These are phyloP conservation scores for Dillenia suffruticosa DNA, from an alignment of 164 flowering plant species.

Conservation along the genomic window DNA sequence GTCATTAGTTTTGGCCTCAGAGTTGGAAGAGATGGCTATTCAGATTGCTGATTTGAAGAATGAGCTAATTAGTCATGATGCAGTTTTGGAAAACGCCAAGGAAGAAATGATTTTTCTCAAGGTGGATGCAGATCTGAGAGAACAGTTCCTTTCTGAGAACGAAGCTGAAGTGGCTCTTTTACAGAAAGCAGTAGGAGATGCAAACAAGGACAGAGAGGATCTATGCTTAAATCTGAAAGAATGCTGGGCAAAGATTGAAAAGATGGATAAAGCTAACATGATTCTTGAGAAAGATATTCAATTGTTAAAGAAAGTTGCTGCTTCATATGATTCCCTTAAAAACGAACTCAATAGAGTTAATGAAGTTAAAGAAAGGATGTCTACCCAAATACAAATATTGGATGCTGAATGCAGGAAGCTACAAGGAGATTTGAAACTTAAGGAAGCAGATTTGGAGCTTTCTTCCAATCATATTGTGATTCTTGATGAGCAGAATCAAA, in stretches of 20 bases:
- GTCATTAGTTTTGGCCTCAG: conserved; percentile 42
- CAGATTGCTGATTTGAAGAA: conserved; percentile 27
- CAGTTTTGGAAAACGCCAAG: conserved; percentile 35
- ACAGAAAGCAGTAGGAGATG: conserved; percentile 24
- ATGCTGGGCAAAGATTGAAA: conserved; percentile 17
- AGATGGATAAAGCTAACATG: conserved; percentile 26
- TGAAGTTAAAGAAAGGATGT: conserved; percentile 27
- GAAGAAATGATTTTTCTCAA: conserved; percentile 36
- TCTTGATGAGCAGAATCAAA: conserved; percentile 28
- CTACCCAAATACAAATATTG: conserved; percentile 23
- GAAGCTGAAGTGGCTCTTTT: conserved; percentile 34
- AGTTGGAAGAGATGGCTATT: conserved; percentile 37
- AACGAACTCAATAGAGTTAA: conserved; percentile 29
- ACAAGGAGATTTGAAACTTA: conserved; percentile 22
- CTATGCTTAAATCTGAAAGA: conserved; percentile 22
- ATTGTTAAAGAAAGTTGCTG: conserved; percentile 29
- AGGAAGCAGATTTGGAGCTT: conserved; percentile 35
- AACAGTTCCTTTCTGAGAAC: conserved; percentile 26
- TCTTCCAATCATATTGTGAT: conserved; percentile 22
- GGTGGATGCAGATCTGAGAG: conserved; percentile 40
- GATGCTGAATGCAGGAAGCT: conserved; percentile 26
- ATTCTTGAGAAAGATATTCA: conserved; percentile 26
- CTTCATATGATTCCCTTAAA: conserved; percentile 27
- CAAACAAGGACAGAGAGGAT: conserved; percentile 17
- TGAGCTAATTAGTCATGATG: conserved; percentile 14